Percentiles rank a stretch among this genome's conserved stretches.
Conservation (phyloP, 129 eudicot species). For the Sambucus nigra region DNA sequence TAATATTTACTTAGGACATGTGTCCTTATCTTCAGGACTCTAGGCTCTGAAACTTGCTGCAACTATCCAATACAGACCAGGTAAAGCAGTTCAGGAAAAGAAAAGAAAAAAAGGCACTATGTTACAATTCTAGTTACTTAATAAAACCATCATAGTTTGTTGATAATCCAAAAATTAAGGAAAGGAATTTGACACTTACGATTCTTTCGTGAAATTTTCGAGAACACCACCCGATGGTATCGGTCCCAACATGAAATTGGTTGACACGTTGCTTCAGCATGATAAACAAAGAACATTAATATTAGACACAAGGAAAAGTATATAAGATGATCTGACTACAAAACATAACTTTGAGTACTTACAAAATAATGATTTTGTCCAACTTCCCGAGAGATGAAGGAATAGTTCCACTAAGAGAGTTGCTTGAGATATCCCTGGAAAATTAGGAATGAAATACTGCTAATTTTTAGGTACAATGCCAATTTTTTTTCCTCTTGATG, state of each 20-base stretch:
- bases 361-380: constrained; percentile 57
- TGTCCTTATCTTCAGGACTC: too few species aligned
- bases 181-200: constrained; percentile 46
- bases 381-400: constrained; percentile 84
- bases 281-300: constrained; percentile 8
- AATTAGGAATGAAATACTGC: too few species aligned
- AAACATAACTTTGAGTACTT: constrained; percentile 25
- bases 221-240: constrained; percentile 77
- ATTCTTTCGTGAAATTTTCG: constrained; percentile 43
- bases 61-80: too few species aligned
- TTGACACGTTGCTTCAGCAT: constrained; percentile 70
- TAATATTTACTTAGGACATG: neutral
- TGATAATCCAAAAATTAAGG: too few species aligned
- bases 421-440: constrained; percentile 87
- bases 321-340: neutral
- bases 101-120: neutral
- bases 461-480: too few species aligned
- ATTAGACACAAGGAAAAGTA: constrained; percentile 6
- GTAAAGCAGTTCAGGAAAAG: too few species aligned
- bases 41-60: too few species aligned
- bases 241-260: constrained; percentile 76
- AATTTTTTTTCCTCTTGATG: too few species aligned
- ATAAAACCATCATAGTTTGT: neutral
- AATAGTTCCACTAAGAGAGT: constrained; percentile 86
- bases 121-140: neutral